A percentile compares a stretch with the other conserved stretches of the same genome.
These are phyloP conservation scores for Paramecium caudatum DNA, from an alignment of 73 alveolate species.

Conservation along the genomic window DNA sequence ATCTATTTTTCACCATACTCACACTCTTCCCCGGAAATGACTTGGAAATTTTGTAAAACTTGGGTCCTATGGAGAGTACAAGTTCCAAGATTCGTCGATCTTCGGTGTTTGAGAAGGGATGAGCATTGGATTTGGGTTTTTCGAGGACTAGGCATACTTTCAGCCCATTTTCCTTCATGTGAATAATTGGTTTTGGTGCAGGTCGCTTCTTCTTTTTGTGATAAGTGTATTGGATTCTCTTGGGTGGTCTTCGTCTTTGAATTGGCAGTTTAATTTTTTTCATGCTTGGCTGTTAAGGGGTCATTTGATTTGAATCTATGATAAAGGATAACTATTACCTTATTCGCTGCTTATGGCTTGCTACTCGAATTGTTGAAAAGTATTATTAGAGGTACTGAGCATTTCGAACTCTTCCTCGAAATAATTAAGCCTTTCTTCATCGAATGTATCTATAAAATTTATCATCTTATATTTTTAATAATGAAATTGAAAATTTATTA, in stretches of 20 bases:
- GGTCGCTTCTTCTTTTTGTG: constrained; percentile 72
- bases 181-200: constrained; percentile 59
- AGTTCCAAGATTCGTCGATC: constrained; percentile 24
- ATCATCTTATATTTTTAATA: constrained; percentile 43
- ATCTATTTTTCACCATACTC: constrained; percentile 66
- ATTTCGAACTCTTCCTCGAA: constrained; percentile 21
- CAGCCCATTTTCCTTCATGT: constrained; percentile 37
- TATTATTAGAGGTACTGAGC: neutral
- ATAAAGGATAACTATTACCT: neutral
- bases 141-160: constrained; percentile 43
- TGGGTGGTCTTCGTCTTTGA: constrained; percentile 67
- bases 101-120: constrained; percentile 45
- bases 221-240: constrained; percentile 35
- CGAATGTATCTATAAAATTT: constrained; percentile 37
- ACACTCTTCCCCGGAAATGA: constrained; percentile 63
- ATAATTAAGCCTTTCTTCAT: neutral
- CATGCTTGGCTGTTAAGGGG: constrained; percentile 2
- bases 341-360: neutral
- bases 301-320: neutral
- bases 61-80: constrained; percentile 56
- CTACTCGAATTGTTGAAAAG: neutral
- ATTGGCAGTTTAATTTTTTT: constrained; percentile 23
- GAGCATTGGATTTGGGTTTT: constrained; percentile 60
- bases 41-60: constrained; percentile 46
- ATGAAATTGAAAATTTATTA: too few relatives aligned